These are phyloP conservation scores for Cladophialophora psammophila DNA, from an alignment of 2,329 filamentous ascomycete species.

Conservation along the genomic window DNA sequence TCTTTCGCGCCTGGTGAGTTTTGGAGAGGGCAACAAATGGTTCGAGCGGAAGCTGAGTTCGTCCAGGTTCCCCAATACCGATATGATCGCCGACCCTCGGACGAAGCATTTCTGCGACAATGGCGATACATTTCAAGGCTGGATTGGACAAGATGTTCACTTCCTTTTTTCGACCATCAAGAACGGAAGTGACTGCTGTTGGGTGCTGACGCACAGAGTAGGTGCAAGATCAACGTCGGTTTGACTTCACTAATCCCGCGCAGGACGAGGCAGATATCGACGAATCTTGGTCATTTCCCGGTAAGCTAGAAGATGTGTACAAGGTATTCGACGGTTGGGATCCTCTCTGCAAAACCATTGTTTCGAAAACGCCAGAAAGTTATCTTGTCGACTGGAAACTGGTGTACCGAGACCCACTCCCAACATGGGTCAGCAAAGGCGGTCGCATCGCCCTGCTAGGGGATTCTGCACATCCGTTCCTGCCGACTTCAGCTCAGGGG, in stretches of 20 bases:
- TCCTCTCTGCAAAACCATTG: slow-evolving; percentile 46
- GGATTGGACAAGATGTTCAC: slow-evolving; percentile 52
- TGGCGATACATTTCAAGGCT: slow-evolving; percentile 38
- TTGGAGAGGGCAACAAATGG: slow-evolving; percentile 15
- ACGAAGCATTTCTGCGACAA: slow-evolving; percentile 38
- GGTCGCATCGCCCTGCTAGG: slow-evolving; percentile 57
- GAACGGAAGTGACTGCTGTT: slow-evolving; percentile 38
- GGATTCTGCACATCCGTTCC: slow-evolving; percentile 60
- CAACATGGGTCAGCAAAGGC: slow-evolving; percentile 48
- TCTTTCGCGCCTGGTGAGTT: slow-evolving; percentile 42
- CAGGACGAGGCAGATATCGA: slow-evolving; percentile 61
- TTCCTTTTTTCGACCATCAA: slow-evolving; percentile 40
- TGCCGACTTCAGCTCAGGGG: slow-evolving; percentile 58
- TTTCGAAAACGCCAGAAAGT: slow-evolving; percentile 39
- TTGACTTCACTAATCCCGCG: not conserved
- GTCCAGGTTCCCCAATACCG: slow-evolving; percentile 44
- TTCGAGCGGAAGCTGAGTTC: not conserved
- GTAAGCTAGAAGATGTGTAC: slow-evolving; percentile 57
- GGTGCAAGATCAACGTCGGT: not conserved
- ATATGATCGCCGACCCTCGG: slow-evolving; percentile 36
- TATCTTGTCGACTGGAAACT: slow-evolving; percentile 36
- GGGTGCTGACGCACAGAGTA: slow-evolving; percentile 39
- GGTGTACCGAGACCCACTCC: slow-evolving; percentile 36
- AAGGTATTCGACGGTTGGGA: slow-evolving; percentile 62
- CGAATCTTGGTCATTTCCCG: slow-evolving; percentile 58